Conservation (phyloP, 192 early-diverging fungal species). For the Phlyctochytrium planicorne region DNA sequence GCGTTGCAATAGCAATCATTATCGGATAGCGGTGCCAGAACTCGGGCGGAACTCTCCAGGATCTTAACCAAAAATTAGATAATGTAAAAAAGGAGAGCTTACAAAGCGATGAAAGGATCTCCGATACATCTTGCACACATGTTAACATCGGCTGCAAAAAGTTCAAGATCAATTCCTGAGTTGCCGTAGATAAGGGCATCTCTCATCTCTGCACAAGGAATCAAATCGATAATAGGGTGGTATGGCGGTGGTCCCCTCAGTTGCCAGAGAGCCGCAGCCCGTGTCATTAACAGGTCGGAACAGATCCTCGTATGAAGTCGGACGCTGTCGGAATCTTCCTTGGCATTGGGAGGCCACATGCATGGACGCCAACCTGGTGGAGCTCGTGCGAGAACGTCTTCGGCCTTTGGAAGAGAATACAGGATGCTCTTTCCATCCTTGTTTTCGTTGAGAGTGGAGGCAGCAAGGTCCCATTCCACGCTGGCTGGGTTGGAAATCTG, state of each 20-base stretch:
- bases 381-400: neutral
- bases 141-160: neutral
- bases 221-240: neutral
- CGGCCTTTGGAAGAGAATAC: neutral
- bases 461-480: neutral
- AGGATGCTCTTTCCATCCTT: too few relatives aligned
- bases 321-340: neutral
- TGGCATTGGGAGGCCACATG: neutral
- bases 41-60: neutral
- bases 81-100: neutral
- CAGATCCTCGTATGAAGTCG: neutral
- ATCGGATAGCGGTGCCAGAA: slow-evolving; percentile 1
- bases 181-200: neutral
- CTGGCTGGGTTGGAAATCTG: neutral
- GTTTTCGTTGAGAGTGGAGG: too few relatives aligned
- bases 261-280: neutral
- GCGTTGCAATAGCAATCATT: neutral
- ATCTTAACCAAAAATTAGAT: neutral
- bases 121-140: neutral
- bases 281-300: neutral
- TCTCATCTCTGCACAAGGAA: neutral
- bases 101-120: neutral
- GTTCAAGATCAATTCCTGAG: neutral
- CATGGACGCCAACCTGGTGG: neutral
- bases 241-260: slow-evolving; percentile 1